These are phyloP conservation scores for Colletotrichum sp. DNA, from an alignment of 2,329 filamentous ascomycete genomes.

Conservation along the genomic window DNA sequence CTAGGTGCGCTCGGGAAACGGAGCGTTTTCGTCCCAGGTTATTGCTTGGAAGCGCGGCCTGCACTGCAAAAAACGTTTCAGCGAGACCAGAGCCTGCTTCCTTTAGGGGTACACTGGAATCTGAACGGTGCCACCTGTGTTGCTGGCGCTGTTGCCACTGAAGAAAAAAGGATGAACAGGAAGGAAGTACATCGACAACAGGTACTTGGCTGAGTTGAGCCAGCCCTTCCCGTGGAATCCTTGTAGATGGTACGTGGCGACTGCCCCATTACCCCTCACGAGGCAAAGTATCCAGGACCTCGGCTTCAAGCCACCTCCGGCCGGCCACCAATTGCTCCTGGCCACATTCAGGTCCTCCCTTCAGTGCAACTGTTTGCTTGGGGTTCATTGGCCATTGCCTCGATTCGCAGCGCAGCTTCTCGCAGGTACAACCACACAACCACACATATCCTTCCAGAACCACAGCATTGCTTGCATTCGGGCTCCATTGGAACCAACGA, in stretches of 20 bases:
- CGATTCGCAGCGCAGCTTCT: neutral
- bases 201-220: neutral
- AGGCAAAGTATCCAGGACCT: conserved; percentile 7
- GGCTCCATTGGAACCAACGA: neutral
- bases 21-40: neutral
- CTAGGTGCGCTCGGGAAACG: neutral
- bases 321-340: conserved; percentile 7
- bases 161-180: neutral
- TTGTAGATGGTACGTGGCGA: neutral
- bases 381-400: neutral
- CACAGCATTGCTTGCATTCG: conserved; percentile 1
- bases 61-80: neutral
- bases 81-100: neutral
- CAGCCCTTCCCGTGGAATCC: neutral
- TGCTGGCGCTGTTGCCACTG: conserved; percentile 6
- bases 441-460: neutral
- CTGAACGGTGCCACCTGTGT: neutral
- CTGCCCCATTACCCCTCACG: neutral
- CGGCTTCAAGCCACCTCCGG: neutral
- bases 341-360: neutral
- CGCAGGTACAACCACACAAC: neutral
- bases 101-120: neutral
- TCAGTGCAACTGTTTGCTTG: neutral
- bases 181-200: neutral
- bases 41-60: neutral